These are phyloP conservation scores for Lobosporangium transversale DNA, from an alignment of 192 early-diverging fungal genomes.

Conservation along the genomic window DNA sequence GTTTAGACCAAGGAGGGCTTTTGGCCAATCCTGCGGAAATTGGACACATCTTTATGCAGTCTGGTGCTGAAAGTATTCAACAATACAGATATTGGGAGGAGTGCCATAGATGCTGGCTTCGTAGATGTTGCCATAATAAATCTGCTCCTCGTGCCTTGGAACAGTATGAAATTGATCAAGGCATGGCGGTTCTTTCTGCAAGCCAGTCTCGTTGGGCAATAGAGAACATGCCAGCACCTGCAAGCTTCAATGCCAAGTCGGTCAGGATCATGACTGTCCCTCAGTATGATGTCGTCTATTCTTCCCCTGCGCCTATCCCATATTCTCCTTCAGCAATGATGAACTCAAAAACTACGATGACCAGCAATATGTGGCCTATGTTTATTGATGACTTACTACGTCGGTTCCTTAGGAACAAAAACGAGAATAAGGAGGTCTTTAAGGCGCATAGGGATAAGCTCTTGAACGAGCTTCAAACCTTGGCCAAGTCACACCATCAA, in stretches of 20 bases:
- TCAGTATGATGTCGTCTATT: too few species aligned
- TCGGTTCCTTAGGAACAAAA: constrained; percentile 9
- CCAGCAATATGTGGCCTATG: too few species aligned
- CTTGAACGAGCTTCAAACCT: constrained; percentile 7
- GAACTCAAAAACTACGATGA: too few species aligned
- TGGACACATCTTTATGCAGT: constrained; percentile 14
- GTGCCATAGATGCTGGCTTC: constrained; percentile 25
- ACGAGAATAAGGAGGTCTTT: constrained; percentile 24
- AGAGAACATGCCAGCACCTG: not conserved
- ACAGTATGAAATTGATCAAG: constrained; percentile 5
- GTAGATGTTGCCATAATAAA: constrained; percentile 11
- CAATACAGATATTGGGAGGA: constrained; percentile 1
- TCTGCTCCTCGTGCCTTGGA: constrained; percentile 2
- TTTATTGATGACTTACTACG: constrained; percentile 3
- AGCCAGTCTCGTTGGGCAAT: constrained; percentile 10
- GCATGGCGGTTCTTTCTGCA: constrained; percentile 5
- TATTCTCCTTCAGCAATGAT: too few species aligned
- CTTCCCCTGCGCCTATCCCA: too few species aligned
- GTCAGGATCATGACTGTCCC: too few species aligned
- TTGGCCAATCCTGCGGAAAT: too few species aligned
- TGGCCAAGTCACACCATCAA: constrained; percentile 3
- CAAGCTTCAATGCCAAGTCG: not conserved
- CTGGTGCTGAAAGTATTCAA: constrained; percentile 2
- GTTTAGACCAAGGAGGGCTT: too few species aligned
- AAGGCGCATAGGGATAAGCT: constrained; percentile 13